Evolutionary conservation across 208 protist species (phyloP).

Genomic region (Wallacemonas sp.): DNA sequence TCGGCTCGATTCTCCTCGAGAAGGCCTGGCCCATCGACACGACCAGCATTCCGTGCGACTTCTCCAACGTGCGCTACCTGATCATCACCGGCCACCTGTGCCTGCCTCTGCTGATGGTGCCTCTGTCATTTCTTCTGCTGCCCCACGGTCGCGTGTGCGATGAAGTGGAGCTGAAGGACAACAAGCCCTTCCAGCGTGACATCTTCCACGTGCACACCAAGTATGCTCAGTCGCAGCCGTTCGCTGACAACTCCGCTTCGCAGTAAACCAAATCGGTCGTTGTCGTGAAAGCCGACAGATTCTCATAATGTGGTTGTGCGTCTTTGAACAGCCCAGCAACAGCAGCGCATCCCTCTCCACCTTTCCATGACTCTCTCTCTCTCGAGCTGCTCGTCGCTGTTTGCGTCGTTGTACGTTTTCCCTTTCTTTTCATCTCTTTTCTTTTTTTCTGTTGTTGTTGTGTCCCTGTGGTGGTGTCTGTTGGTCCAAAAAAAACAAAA

Average conservation of each 20-base stretch:
- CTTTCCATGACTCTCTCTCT: neutral
- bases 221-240: neutral
- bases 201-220: conserved; percentile 9
- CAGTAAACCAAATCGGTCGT: too few relatives aligned
- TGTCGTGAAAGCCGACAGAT: too few relatives aligned
- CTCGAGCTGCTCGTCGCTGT: neutral
- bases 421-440: conserved; percentile 6
- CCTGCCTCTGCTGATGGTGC: conserved; percentile 40
- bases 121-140: conserved; percentile 47
- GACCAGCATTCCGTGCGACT: conserved; percentile 40
- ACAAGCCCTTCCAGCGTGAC: conserved; percentile 9
- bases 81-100: conserved; percentile 42
- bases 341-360: neutral
- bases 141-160: conserved; percentile 33
- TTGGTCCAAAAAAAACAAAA: conserved; percentile 11
- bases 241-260: neutral
- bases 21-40: conserved; percentile 28
- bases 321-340: too few relatives aligned
- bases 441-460: neutral
- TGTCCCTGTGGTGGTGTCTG: neutral
- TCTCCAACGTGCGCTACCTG: conserved; percentile 38
- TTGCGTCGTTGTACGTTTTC: neutral
- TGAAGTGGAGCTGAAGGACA: conserved; percentile 8
- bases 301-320: too few relatives aligned
- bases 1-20: conserved; percentile 42